phyloP scores from a whole-genome alignment of 139 green algal genomes.

The Eudorina sp. region DNA sequence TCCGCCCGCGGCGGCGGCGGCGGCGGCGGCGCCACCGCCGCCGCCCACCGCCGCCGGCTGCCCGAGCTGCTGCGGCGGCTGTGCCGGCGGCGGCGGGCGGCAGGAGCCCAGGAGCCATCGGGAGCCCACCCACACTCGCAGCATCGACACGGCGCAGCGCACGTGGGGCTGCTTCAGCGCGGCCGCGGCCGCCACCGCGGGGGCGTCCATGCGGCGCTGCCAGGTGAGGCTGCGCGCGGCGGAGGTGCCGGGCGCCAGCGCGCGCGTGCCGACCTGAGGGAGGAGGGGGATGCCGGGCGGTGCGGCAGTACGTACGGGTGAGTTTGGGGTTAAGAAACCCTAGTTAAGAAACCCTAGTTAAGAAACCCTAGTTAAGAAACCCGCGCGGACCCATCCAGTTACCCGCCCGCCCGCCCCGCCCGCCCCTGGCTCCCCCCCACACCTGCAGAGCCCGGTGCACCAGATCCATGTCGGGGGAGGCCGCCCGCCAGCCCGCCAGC shows the following conservation, averaged over 20 bases:
- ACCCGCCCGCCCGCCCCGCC: background rate
- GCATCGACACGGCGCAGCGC: background rate
- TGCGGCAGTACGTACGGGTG: no score
- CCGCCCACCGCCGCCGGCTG: background rate
- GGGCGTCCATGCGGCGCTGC: background rate
- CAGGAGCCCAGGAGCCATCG: constrained; percentile 38
- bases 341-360: no score
- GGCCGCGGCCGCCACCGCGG: background rate
- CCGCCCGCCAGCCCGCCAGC: background rate
- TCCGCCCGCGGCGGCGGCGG: background rate
- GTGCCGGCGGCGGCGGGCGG: background rate
- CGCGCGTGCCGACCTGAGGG: constrained; percentile 30
- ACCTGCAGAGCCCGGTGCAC: constrained; percentile 28
- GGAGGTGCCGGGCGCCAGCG: constrained; percentile 20
- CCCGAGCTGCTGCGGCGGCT: background rate
- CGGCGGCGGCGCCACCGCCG: background rate
- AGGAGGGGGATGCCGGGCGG: background rate
- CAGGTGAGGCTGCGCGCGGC: background rate
- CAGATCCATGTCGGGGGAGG: background rate
- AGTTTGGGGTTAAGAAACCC: no score
- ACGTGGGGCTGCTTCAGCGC: background rate
- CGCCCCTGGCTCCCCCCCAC: background rate
- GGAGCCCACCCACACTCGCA: constrained; percentile 21
- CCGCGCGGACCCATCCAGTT: no score
- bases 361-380: no score